Conservation (phyloP, 306 rosid species). For the Ceratonia siliqua region DNA sequence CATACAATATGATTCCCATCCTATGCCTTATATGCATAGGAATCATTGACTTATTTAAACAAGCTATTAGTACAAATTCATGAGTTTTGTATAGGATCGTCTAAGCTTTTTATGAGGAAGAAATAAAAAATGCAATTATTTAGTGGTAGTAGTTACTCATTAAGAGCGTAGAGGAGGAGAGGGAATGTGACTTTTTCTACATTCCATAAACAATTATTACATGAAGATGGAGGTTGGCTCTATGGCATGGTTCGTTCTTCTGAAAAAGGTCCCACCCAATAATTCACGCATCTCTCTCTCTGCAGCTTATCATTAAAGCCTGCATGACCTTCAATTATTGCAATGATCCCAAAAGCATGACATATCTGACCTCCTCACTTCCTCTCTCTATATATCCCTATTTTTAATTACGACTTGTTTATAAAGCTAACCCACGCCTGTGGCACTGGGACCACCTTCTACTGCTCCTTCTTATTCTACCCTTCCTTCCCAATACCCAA, state of each 20-base stretch:
- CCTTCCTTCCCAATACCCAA: too few species aligned
- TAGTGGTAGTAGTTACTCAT: too few species aligned
- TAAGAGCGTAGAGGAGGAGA: neutral
- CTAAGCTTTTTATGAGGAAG: too few species aligned
- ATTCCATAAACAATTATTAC: conserved; percentile 36
- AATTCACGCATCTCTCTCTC: conserved; percentile 43
- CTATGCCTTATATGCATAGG: too few species aligned
- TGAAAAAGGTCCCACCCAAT: conserved; percentile 49
- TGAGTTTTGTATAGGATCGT: too few species aligned
- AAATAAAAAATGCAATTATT: neutral
- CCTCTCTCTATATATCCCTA: conserved; percentile 30
- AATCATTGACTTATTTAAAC: too few species aligned
- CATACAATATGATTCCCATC: too few species aligned
- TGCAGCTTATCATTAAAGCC: conserved; percentile 77
- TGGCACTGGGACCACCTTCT: conserved; percentile 33
- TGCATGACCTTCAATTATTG: conserved; percentile 94
- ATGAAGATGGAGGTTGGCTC: neutral
- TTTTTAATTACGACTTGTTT: conserved; percentile 42
- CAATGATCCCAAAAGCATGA: conserved; percentile 90
- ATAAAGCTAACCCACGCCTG: conserved; percentile 53
- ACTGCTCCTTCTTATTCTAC: too few species aligned
- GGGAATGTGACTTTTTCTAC: conserved; percentile 8
- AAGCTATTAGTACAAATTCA: too few species aligned
- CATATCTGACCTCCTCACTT: conserved; percentile 69
- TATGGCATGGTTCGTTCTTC: conserved; percentile 27